Evolutionary conservation across 31 red algal genomes (phyloP), one percentile per base, ranked within the genome.

Genomic region (Pterothamnion heteromorphum): DNA sequence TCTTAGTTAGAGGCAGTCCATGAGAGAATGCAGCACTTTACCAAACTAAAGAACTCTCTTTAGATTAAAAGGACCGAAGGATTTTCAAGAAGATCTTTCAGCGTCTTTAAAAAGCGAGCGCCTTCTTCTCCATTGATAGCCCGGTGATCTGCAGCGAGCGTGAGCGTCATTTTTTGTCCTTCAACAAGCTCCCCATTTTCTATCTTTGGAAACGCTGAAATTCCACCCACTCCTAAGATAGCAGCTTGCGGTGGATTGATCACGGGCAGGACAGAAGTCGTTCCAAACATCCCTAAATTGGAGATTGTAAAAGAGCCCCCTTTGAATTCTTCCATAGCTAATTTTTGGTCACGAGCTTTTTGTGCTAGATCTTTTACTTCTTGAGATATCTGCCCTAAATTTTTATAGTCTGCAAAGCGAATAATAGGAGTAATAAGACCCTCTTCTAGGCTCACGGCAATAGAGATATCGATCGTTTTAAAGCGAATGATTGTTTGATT

Each of bases 231-330:
- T 36, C 96, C 98, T 89, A 99, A 82, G 80, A 99, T 99, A 44
- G 93, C 94, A 43, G 96, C 95, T 74, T 99, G 95, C 35, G 98
- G 98, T 37, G 96, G 96, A 90, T 99, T 99, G 89, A 99, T 93
- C 86, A 99, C 95, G n/a, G 98, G 96, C 31, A 96, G 91, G 81
- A 99, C 97, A 37, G 85, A 92, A 80, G 87, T 93, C 35, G 96
- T 90, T 39, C 95, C 97, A 92, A 96, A 98, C 97, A 96, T 96
- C 2, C 97, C 97, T 24, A 98, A 87, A 82, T 98, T 98, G 89
- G 88, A 92, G 39, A 98, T 95, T 3, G 95, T 98, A 57, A 98
- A 98, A 35, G 97, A 96, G 36, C 94, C 94, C 23, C 97, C 97
- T 84, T 94, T 94, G 80, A 96, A 95, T 76, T 98, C 95, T 72